Evolutionary conservation across 208 protist species (phyloP).

Genomic region (Crithidia brevicula): DNA sequence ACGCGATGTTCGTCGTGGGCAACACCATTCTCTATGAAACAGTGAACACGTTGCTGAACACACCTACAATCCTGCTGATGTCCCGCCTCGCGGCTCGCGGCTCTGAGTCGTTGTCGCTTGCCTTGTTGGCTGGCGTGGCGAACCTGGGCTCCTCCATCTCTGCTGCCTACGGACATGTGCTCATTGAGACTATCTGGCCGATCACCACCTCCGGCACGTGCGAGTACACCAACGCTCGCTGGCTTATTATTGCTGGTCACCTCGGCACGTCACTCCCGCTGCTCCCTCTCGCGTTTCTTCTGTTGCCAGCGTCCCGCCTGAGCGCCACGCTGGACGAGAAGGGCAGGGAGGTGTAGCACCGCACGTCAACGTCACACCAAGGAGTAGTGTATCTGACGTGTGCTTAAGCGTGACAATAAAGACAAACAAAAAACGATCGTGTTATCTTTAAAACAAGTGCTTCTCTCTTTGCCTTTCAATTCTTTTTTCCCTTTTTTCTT

Average conservation of each 20-base stretch:
- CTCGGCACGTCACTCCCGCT: constrained; percentile 4
- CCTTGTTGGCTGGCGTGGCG: constrained; percentile 71
- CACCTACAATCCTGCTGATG: constrained; percentile 76
- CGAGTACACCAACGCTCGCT: constrained; percentile 47
- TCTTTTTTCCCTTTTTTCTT: no score
- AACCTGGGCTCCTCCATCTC: constrained; percentile 59
- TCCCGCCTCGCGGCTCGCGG: constrained; percentile 79
- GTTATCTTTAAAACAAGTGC: no score
- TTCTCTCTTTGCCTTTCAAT: no score
- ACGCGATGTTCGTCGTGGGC: constrained; percentile 70
- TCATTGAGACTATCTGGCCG: constrained; percentile 58
- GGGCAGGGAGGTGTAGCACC: background rate
- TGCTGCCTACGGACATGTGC: constrained; percentile 39
- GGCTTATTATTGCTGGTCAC: constrained; percentile 23
- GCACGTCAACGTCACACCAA: no score
- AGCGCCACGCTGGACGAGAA: background rate
- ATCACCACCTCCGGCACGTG: constrained; percentile 46
- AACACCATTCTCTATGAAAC: constrained; percentile 65
- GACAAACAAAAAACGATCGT: no score
- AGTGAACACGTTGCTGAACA: constrained; percentile 60
- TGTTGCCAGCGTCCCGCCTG: background rate
- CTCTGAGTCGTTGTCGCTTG: constrained; percentile 76
- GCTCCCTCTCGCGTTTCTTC: background rate
- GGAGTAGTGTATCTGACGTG: no score
- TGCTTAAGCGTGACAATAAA: no score